Base-by-base conservation (phyloP, 164 flowering plant species). In the Nymphaea thermarum region DNA sequence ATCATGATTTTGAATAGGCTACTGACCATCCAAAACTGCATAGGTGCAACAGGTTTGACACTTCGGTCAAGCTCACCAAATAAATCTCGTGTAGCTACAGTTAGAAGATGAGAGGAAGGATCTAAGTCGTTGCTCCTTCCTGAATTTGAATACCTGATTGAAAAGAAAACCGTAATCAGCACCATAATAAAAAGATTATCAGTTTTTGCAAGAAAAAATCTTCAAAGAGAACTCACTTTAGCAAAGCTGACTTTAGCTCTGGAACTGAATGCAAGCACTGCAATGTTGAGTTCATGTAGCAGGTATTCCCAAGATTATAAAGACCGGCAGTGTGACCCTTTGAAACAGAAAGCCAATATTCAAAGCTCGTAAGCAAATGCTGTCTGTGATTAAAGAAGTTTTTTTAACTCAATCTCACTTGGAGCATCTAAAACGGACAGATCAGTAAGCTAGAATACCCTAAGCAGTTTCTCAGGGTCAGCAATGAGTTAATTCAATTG, bases 201-300 rank as follows among this genome's bases (percentile, higher is more conserved):
- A 6, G 36, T 47, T 2, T 47, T 6, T 47, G 55, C 5, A 12
- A 47, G 55, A 47, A 15, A 57, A 61, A 18, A 60, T 16, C 42
- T n/a, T 59, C 59, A 3, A 60, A 72, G 57, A 68, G 11, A 63
- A 77, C 85, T 82, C 64, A 94, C 99, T 79, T 77, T 36, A 77
- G 59, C 72, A 94, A 78, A 70, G 93, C 97, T 60, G 97, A 86
- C 77, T 91, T 94, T 83, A 94, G 77, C 80, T 94, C 99, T 62
- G 96, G 97, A 73, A 91, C 99, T 36, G 96, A 90, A 81, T 91
- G 97, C 80, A 94, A 74, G 73, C 97, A 94, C 68, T 94, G 99
- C 15, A 91, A 41, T 3, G 99, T 94, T 43, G 99, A 94, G 79
- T 91, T 94, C 99, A 94, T 94, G 81, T 94, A 94, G 79, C 99